These are phyloP conservation scores for Flaveria sonorensis DNA, from an alignment of 129 eudicot genomes.

Conservation along the genomic window DNA sequence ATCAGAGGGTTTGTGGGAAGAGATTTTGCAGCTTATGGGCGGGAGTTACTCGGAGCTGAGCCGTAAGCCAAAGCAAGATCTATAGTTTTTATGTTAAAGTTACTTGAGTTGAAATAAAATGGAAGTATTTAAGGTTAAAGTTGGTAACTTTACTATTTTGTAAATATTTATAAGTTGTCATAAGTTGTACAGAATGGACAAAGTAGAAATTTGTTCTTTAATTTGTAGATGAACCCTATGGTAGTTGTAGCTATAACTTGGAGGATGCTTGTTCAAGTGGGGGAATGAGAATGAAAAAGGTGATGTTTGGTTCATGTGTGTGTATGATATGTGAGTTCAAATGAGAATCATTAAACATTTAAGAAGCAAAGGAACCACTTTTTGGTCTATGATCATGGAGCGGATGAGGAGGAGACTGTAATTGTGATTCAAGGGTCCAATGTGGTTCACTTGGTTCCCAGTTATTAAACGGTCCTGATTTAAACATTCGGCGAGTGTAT, in stretches of 20 bases:
- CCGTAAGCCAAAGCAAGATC: constrained; percentile 92
- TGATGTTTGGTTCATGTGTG: no score
- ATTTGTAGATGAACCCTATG: neutral
- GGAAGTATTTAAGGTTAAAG: constrained; percentile 23
- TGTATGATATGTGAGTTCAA: no score
- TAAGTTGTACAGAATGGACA: constrained; percentile 43
- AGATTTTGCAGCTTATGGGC: constrained; percentile 90
- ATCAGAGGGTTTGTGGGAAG: constrained; percentile 83
- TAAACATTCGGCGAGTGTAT: neutral
- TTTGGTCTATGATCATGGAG: neutral
- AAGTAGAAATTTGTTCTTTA: constrained; percentile 27
- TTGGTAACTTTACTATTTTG: neutral
- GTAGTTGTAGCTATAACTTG: no score
- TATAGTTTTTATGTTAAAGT: constrained; percentile 34
- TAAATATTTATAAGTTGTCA: constrained; percentile 28
- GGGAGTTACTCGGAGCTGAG: constrained; percentile 96
- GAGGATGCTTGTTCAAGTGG: no score
- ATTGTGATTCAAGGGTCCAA: no score
- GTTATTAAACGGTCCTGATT: no score
- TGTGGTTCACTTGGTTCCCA: no score
- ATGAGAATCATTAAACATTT: no score
- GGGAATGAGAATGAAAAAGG: no score
- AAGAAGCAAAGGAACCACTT: neutral
- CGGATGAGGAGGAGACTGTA: neutral
- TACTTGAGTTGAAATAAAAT: constrained; percentile 29